These are phyloP conservation scores for Pseudozyma thailandica DNA, from an alignment of 1,284 basidiomycete species.

Conservation along the genomic window DNA sequence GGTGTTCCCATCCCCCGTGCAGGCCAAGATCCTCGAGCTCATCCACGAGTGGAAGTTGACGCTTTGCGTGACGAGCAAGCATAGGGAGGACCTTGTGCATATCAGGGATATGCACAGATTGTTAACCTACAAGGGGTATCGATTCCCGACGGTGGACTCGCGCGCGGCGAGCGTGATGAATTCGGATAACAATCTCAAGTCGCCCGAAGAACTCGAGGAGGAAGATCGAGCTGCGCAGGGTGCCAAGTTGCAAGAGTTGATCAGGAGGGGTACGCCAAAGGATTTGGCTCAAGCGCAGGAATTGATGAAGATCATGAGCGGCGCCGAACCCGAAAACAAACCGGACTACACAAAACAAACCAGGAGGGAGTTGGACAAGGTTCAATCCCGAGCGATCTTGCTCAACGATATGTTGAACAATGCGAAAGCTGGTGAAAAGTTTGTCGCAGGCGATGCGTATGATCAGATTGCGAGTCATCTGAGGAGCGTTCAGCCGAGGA, in stretches of 20 bases:
- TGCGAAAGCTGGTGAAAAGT: conserved; percentile 76
- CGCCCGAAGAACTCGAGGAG: conserved; percentile 93
- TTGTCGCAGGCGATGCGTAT: conserved; percentile 84
- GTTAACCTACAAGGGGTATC: conserved; percentile 84
- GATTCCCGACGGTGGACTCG: conserved; percentile 64
- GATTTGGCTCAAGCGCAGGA: conserved; percentile 96
- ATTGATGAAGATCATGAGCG: conserved; percentile 94
- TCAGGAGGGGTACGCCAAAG: conserved; percentile 91
- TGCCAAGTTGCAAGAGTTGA: conserved; percentile 97
- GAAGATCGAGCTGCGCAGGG: conserved; percentile 95
- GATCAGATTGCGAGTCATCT: conserved; percentile 93
- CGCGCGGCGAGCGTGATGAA: conserved; percentile 62
- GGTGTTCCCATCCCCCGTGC: conserved; percentile 90
- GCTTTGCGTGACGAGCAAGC: conserved; percentile 86
- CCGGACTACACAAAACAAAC: conserved; percentile 93
- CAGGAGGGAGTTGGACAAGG: conserved; percentile 87
- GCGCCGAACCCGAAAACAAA: conserved; percentile 92
- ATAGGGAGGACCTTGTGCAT: conserved; percentile 96
- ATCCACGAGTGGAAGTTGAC: conserved; percentile 96
- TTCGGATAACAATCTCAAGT: conserved; percentile 80
- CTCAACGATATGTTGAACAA: conserved; percentile 98
- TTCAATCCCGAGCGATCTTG: conserved; percentile 91
- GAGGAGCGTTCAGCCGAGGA: conserved; percentile 84
- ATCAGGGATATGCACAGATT: conserved; percentile 98
- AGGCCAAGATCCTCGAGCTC: conserved; percentile 91